Percentiles rank a stretch among this genome's conserved stretches.
These are phyloP conservation scores for Fraxinus americana DNA, from an alignment of 257 asterid species.

Conservation along the genomic window DNA sequence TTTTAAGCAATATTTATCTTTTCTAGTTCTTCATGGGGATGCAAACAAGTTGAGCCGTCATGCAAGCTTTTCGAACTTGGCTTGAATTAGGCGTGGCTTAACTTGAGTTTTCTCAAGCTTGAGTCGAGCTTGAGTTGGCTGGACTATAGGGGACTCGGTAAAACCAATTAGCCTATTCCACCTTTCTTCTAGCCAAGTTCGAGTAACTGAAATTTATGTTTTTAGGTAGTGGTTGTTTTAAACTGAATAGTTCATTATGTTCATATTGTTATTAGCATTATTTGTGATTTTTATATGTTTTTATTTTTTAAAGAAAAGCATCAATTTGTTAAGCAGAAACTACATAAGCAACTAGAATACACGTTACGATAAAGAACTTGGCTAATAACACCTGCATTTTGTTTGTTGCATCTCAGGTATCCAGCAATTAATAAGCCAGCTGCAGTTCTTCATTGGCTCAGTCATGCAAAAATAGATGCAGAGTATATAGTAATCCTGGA, in stretches of 20 bases:
- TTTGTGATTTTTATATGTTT: background rate
- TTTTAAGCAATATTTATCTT: background rate
- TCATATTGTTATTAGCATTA: background rate
- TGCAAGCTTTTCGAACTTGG: too few relatives aligned
- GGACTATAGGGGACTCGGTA: background rate
- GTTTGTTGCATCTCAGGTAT: slow-evolving; percentile 59
- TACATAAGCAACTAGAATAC: background rate
- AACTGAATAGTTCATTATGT: background rate
- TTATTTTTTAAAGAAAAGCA: background rate
- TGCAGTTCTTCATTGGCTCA: slow-evolving; percentile 95
- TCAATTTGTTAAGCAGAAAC: background rate
- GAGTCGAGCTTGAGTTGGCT: background rate
- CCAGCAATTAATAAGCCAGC: slow-evolving; percentile 99
- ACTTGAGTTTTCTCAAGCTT: too few relatives aligned
- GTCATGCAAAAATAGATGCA: slow-evolving; percentile 89
- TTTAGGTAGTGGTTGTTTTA: background rate
- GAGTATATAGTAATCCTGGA: slow-evolving; percentile 86
- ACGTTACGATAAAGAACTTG: background rate
- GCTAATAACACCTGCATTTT: slow-evolving; percentile 13
- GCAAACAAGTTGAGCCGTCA: too few relatives aligned
- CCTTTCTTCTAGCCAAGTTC: background rate
- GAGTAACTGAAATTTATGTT: background rate
- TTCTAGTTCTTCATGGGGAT: too few relatives aligned
- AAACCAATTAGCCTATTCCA: background rate
- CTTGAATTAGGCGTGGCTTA: too few relatives aligned